These are phyloP conservation scores for Solanum tarijense DNA, from an alignment of 257 asterid species.

Conservation along the genomic window DNA sequence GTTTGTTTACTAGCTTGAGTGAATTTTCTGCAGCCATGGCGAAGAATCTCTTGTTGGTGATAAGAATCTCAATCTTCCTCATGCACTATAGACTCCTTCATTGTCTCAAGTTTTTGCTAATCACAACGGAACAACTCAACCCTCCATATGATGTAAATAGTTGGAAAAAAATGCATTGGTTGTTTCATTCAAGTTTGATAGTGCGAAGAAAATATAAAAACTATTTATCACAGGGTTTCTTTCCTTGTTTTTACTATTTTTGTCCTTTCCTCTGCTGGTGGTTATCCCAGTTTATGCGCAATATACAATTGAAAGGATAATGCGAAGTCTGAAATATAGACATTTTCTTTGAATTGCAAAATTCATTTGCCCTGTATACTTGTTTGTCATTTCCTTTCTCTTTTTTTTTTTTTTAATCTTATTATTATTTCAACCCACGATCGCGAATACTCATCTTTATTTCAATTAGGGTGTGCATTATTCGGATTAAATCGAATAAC, in stretches of 20 bases:
- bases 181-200: not conserved
- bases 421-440: not conserved
- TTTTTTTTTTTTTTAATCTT: not conserved
- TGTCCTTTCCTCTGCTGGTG: not conserved
- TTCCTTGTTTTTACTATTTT: not conserved
- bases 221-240: not conserved
- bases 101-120: not conserved
- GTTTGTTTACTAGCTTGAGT: constrained; percentile 2
- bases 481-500: too few species aligned
- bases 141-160: not conserved
- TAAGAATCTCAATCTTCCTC: constrained; percentile 57
- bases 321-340: not conserved
- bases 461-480: not conserved
- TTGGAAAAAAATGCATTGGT: not conserved
- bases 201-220: not conserved
- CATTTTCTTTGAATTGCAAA: not conserved
- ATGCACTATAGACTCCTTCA: constrained; percentile 28
- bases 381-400: not conserved
- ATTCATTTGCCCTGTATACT: not conserved
- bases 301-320: not conserved
- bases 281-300: not conserved
- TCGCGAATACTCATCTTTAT: not conserved
- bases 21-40: constrained; percentile 55
- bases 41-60: constrained; percentile 47
- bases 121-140: not conserved